phyloP scores from a whole-genome alignment of 371 early-diverging fungal genomes.

The Actinomortierella ambigua region DNA sequence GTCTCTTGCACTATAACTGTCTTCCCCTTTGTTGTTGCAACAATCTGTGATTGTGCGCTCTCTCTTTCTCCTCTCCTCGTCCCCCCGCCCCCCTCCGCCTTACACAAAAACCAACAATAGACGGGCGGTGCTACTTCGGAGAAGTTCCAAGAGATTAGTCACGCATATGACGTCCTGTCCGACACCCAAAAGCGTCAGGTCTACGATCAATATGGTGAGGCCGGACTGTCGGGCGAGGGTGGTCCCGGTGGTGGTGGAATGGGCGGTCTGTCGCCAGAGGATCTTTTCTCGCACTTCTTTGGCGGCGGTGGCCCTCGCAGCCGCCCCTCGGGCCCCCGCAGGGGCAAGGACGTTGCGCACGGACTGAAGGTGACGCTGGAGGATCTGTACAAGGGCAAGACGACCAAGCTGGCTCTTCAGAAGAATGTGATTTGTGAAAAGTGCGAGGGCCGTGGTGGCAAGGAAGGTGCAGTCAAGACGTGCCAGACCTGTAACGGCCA shows the following conservation, averaged over 20 bases:
- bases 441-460: conserved; percentile 86
- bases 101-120: conserved; percentile 27
- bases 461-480: conserved; percentile 66
- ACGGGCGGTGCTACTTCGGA: conserved; percentile 67
- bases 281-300: conserved; percentile 90
- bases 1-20: no score
- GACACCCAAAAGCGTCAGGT: conserved; percentile 78
- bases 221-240: conserved; percentile 75
- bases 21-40: no score
- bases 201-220: conserved; percentile 88
- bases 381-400: conserved; percentile 94
- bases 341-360: conserved; percentile 79
- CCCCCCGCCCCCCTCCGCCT: no score
- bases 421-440: conserved; percentile 79
- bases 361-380: conserved; percentile 88
- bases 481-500: conserved; percentile 84
- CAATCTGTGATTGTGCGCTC: no score
- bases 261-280: conserved; percentile 79
- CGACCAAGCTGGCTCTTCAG: conserved; percentile 87
- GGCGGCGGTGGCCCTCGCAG: conserved; percentile 71
- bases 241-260: conserved; percentile 58
- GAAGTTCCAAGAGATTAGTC: conserved; percentile 92
- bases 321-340: conserved; percentile 74
- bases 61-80: no score
- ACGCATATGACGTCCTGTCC: conserved; percentile 94